phyloP scores from a whole-genome alignment of 768 basidiomycete genomes.

The Rhizopogon rudus region DNA sequence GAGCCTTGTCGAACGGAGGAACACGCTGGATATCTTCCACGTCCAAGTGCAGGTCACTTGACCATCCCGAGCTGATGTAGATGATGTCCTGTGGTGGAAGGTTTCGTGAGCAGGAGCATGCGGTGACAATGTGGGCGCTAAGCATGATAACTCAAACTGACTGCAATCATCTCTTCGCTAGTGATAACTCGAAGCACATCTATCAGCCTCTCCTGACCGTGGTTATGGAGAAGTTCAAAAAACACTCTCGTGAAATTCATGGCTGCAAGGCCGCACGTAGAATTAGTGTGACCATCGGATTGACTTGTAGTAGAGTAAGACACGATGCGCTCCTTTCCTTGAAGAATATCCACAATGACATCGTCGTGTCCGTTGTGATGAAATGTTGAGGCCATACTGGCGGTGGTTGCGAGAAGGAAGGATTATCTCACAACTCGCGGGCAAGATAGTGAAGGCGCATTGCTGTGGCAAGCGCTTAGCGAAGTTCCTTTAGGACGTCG shows the following conservation, averaged over 20 bases:
- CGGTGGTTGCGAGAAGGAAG: background rate
- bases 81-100: too few species aligned
- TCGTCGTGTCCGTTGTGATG: conserved; percentile 42
- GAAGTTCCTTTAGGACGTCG: too few species aligned
- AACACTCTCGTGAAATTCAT: conserved; percentile 54
- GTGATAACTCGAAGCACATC: background rate
- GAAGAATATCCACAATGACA: conserved; percentile 17
- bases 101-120: too few species aligned
- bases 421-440: background rate
- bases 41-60: too few species aligned
- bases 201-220: background rate
- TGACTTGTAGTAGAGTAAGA: conserved; percentile 52
- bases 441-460: too few species aligned
- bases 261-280: conserved; percentile 66
- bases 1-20: too few species aligned
- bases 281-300: conserved; percentile 38
- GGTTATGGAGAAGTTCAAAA: background rate
- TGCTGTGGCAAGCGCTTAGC: too few species aligned
- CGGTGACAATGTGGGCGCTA: too few species aligned
- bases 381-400: conserved; percentile 42
- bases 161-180: background rate
- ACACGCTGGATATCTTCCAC: too few species aligned
- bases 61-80: too few species aligned
- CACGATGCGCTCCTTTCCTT: conserved; percentile 33
- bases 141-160: too few species aligned